Evolutionary conservation across 1,284 basidiomycete genomes (phyloP).

Genomic region (Erythrobasidium hasegawianum): DNA sequence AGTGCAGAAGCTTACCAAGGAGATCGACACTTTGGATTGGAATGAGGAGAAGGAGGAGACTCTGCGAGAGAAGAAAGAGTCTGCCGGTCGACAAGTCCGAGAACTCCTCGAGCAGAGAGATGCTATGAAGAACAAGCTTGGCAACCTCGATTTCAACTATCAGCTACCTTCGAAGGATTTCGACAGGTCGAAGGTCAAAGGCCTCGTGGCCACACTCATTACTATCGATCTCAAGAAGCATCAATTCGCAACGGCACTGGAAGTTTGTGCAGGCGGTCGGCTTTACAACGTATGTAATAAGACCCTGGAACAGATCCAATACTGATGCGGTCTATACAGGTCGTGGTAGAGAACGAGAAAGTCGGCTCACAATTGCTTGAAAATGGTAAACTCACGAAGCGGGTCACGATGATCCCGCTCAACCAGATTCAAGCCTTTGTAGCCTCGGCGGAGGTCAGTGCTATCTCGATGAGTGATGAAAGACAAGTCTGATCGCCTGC

Average conservation of each 20-base stretch:
- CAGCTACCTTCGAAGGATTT: constrained; percentile 72
- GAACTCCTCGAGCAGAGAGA: constrained; percentile 62
- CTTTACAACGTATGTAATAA: constrained; percentile 67
- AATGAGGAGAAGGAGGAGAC: constrained; percentile 11
- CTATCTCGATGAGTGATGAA: too few species aligned
- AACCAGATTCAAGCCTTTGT: constrained; percentile 79
- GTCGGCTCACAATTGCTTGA: constrained; percentile 81
- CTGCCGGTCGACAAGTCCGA: constrained; percentile 6
- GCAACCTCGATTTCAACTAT: constrained; percentile 80
- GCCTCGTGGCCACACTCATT: constrained; percentile 83
- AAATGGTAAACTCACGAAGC: constrained; percentile 77
- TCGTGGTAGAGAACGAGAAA: constrained; percentile 85
- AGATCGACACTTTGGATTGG: constrained; percentile 61
- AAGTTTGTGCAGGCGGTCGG: constrained; percentile 84
- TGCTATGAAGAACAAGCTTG: constrained; percentile 62
- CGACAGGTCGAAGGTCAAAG: constrained; percentile 82
- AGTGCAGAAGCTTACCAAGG: constrained; percentile 58
- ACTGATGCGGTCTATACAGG: constrained; percentile 44
- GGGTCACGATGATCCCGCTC: constrained; percentile 89
- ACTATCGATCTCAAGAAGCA: constrained; percentile 67
- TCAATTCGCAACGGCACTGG: constrained; percentile 80
- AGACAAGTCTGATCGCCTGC: too few species aligned
- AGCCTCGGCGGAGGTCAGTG: constrained; percentile 59
- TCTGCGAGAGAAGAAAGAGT: constrained; percentile 8
- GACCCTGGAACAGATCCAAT: background rate